Evolutionary conservation across 2,329 filamentous ascomycete species (phyloP), one percentile per base, ranked within the genome.

Genomic region (Pezicula carpinea): DNA sequence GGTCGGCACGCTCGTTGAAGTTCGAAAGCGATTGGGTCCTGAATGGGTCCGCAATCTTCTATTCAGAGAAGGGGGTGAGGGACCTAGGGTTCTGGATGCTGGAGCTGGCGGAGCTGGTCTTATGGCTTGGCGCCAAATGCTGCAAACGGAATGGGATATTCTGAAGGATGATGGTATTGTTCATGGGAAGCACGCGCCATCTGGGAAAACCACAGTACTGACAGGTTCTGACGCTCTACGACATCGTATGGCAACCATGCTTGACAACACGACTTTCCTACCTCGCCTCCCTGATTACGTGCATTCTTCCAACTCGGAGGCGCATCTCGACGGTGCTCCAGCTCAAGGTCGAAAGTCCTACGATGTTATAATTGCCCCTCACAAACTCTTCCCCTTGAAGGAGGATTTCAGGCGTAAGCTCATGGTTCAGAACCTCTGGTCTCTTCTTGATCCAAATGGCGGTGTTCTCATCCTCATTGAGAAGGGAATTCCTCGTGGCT

Each of bases 251-350:
- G 89, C 89, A 54, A 74, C 73, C 15, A 79, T 97, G 53, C 71
- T 99, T 11, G 78, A 95, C 32, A 85, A 96, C 63, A 97, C 93
- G 0, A 95, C 87, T 0, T 96, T 99, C 62, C 75, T 99, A 6
- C 91, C 92, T 6, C 83, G 91, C 4, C 71, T 97, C n/a, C 93
- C 93, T 0, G 89, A 97, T 60, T 90, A 92, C 53, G 67, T 89
- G 21, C 84, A 85, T 61, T 77, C 80, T 1, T 72, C 77, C 18
- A 72, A 83, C 48, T 79, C 79, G 41, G 73, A 76, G 8, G 75
- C 79, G 15, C 75, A 77, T 31, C 64, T 88, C 5, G 79, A 88
- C 47, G 78, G 79, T 17, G 73, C 76, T 17, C 66, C 70, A 23
- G 64, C 70, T 7, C 72, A 77, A 5, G 73, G 76, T 3, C 79